These are phyloP conservation scores for Arctostaphylos glauca DNA, from an alignment of 148 eudicot species.

Conservation along the genomic window DNA sequence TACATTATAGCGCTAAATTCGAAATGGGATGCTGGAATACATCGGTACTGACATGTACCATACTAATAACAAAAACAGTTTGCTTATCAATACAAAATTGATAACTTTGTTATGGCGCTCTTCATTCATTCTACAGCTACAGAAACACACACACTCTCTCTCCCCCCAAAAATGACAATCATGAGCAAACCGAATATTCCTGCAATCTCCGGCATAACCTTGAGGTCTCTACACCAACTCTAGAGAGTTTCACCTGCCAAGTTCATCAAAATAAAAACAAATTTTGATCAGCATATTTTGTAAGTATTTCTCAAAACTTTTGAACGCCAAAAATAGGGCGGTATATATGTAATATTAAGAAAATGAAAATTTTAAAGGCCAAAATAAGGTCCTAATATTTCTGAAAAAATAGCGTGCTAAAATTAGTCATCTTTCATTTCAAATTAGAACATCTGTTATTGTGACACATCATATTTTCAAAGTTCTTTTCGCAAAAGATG, in stretches of 20 bases:
- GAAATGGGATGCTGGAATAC: too few relatives aligned
- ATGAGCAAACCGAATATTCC: not conserved
- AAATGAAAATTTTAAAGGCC: too few relatives aligned
- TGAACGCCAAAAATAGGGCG: too few relatives aligned
- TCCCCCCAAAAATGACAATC: not conserved
- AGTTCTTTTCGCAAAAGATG: too few relatives aligned
- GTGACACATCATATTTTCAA: not conserved
- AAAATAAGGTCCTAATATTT: too few relatives aligned
- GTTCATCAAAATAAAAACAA: not conserved
- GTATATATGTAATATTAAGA: too few relatives aligned
- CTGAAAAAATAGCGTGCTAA: too few relatives aligned
- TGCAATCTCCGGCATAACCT: slow-evolving; percentile 26
- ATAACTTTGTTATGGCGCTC: too few relatives aligned
- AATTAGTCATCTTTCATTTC: not conserved
- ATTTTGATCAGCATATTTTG: not conserved
- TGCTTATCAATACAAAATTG: too few relatives aligned
- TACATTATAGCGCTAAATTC: too few relatives aligned
- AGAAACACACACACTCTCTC: not conserved
- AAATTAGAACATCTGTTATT: not conserved
- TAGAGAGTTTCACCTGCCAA: slow-evolving; percentile 17
- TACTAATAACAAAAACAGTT: too few relatives aligned
- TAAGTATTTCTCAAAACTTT: not conserved
- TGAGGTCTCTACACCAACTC: slow-evolving; percentile 31
- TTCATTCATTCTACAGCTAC: not conserved
- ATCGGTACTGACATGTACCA: too few relatives aligned